Percentiles rank a stretch among this genome's conserved stretches.
phyloP scores from a whole-genome alignment of 2,329 filamentous ascomycete genomes.

The Ophiostoma montium region DNA sequence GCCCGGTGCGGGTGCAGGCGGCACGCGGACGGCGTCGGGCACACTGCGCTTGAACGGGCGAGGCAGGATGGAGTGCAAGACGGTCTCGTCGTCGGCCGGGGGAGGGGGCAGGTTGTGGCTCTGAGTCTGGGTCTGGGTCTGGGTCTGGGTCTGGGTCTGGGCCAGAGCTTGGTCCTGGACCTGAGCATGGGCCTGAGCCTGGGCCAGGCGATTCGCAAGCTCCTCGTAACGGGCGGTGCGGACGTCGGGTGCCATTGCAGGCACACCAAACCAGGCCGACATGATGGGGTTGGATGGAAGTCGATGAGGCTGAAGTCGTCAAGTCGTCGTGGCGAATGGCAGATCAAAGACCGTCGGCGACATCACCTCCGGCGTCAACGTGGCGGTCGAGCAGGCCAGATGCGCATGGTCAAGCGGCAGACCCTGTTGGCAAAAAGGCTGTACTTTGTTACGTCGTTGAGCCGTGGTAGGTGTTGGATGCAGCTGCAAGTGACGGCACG shows the following conservation, averaged over 20 bases:
- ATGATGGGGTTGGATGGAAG: background rate
- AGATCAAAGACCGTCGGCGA: background rate
- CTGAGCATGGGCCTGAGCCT: background rate
- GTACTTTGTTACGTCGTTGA: background rate
- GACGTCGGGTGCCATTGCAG: background rate
- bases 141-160: background rate
- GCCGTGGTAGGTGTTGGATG: too few species aligned
- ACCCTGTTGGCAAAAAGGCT: background rate
- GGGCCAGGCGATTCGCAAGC: background rate
- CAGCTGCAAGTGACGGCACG: too few species aligned
- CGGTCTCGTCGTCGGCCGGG: background rate
- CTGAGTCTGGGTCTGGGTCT: background rate
- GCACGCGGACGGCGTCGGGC: background rate
- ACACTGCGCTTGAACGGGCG: background rate
- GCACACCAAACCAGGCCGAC: slow-evolving; percentile 8
- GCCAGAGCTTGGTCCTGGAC: background rate
- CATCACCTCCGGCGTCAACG: background rate
- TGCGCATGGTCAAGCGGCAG: background rate
- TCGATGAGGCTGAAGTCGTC: background rate
- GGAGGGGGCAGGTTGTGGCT: background rate
- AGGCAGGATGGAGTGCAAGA: slow-evolving; percentile 3
- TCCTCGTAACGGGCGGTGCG: slow-evolving; percentile 5
- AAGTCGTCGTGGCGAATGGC: background rate
- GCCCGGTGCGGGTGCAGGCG: slow-evolving; percentile 10
- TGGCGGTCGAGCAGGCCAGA: background rate